Evolutionary conservation across 768 basidiomycete species (phyloP).

Genomic region (Suillus hirtellus): DNA sequence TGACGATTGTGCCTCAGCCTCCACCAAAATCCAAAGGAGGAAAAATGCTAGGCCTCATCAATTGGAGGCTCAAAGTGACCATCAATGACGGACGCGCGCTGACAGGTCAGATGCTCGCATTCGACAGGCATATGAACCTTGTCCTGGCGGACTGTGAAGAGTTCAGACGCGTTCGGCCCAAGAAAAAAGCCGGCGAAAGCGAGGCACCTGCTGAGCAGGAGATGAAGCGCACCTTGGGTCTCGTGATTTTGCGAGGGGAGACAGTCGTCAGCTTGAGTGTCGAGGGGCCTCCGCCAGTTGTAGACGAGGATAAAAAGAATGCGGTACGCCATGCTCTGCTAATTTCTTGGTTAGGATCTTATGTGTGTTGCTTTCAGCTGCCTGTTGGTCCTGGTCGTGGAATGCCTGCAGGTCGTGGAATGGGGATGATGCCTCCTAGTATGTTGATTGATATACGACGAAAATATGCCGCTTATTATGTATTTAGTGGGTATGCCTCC

Average conservation of each 20-base stretch:
- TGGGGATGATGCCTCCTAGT: slow-evolving; percentile 93
- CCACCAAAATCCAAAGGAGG: slow-evolving; percentile 97
- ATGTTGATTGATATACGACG: slow-evolving; percentile 31
- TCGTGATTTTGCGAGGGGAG: slow-evolving; percentile 95
- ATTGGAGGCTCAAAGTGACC: slow-evolving; percentile 96
- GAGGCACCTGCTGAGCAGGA: slow-evolving; percentile 83
- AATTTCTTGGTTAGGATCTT: slow-evolving; percentile 13
- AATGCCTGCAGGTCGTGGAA: slow-evolving; percentile 94
- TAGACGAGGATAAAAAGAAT: slow-evolving; percentile 88
- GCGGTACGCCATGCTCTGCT: slow-evolving; percentile 46
- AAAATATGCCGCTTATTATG: slow-evolving; percentile 13
- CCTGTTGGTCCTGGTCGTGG: slow-evolving; percentile 91
- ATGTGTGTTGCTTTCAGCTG: slow-evolving; percentile 49
- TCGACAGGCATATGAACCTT: slow-evolving; percentile 99
- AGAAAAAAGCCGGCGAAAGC: slow-evolving; percentile 82
- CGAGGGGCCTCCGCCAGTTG: slow-evolving; percentile 91
- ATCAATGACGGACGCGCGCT: slow-evolving; percentile 96
- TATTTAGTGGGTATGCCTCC: slow-evolving; percentile 57
- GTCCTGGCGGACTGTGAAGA: slow-evolving; percentile 98
- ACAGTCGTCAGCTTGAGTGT: slow-evolving; percentile 93
- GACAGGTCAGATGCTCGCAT: slow-evolving; percentile 98
- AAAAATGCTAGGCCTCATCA: slow-evolving; percentile 96
- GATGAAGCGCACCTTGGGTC: slow-evolving; percentile 94
- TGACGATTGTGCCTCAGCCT: slow-evolving; percentile 50
- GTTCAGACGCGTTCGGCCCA: slow-evolving; percentile 88